Evolutionary conservation across 768 basidiomycete species (phyloP), one percentile per base, ranked within the genome.

Genomic region (Phaffia tasmanica): DNA sequence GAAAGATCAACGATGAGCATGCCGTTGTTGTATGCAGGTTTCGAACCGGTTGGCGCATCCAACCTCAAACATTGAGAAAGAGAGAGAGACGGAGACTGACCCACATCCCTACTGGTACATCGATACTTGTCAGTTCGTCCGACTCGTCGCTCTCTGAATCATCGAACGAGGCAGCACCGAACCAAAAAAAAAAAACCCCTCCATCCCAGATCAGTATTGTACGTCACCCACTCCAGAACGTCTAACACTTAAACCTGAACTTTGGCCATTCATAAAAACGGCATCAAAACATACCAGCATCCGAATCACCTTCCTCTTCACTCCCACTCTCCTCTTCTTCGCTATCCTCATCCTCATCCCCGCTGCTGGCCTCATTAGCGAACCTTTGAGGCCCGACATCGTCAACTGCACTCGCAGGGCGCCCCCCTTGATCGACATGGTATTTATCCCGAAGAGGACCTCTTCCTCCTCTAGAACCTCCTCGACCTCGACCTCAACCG

Each of bases 91-190:
- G 27, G 23, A n/a, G 56, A 80, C 91, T 76, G 65, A 87, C 91
- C 93, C 93, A 97, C 93, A 97, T 97, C 47, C 89, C 92, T 3
- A 95, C 85, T 1, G 90, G 89, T 15, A 95, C 75, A 8, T 64
- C 71, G 47, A 79, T 78, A 60, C 70, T 72, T 1, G 72, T 71
- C 16, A 64, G 62, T 19, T 74, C 77, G 3, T 72, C 78, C 30
- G 73, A 77, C 8, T 76, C 79, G 7, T 77, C 78, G 5, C 71
- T 71, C 8, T 77, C 77, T 3, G 77, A 77, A 3, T 80, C 77
- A 14, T 79, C 23, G 25, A 47, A 47, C 15, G n/a, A n/a, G 7
- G 30, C 32, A 32, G 21, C 25, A 60, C 21, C 47, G n/a, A 18
- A 46, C 47, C 8, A 29, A 57, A 49, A 21, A 54, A 51, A 21